These are phyloP conservation scores for Rhizopogon rudus DNA, from an alignment of 768 basidiomycete genomes.

Conservation along the genomic window DNA sequence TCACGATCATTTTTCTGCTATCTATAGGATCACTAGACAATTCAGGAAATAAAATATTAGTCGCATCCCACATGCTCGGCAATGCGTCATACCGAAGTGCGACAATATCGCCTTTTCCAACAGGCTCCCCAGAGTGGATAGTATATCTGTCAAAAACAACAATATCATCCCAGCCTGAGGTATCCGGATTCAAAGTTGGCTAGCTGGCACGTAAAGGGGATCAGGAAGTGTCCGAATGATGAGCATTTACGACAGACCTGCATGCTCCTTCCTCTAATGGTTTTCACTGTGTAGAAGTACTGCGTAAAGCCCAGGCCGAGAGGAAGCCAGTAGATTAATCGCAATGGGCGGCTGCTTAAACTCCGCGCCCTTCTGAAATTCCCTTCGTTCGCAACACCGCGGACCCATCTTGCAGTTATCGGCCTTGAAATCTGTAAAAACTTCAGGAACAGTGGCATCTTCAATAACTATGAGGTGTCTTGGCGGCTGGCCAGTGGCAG, in stretches of 20 bases:
- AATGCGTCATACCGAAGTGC: constrained; percentile 42
- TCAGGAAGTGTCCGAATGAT: neutral
- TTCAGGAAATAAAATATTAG: neutral
- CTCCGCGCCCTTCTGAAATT: neutral
- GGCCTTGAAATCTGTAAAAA: neutral
- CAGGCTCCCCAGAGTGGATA: constrained; percentile 29
- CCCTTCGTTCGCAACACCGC: neutral
- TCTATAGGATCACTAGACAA: constrained; percentile 53
- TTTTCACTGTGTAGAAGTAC: constrained; percentile 48
- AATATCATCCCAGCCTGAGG: constrained; percentile 55
- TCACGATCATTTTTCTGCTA: constrained; percentile 49
- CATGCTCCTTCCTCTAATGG: constrained; percentile 65
- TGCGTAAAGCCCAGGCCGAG: constrained; percentile 41
- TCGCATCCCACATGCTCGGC: neutral
- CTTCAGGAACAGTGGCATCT: neutral
- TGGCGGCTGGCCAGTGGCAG: too few species aligned
- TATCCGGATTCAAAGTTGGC: constrained; percentile 72
- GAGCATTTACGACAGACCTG: constrained; percentile 41
- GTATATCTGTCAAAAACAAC: constrained; percentile 57
- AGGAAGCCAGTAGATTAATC: constrained; percentile 50
- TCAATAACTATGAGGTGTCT: too few species aligned
- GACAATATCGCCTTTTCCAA: constrained; percentile 61
- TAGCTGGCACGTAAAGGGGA: constrained; percentile 35
- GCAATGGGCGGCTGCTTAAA: neutral
- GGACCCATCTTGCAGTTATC: neutral